Evolutionary conservation across 2,329 filamentous ascomycete species (phyloP).

Genomic region (Bipolaris cookei): DNA sequence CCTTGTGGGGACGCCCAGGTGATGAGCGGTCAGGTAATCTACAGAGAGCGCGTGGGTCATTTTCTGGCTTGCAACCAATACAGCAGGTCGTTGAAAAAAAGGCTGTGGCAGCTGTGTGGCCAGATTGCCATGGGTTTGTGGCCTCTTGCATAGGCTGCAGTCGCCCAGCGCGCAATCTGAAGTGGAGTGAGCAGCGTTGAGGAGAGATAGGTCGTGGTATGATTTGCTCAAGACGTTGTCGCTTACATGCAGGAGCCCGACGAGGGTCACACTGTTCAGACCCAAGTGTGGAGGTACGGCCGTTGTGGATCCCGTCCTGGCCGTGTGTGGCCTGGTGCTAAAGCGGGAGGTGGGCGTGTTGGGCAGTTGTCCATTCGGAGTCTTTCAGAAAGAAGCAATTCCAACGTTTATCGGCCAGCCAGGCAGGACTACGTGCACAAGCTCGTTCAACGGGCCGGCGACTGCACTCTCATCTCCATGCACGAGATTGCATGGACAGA

Average conservation of each 20-base stretch:
- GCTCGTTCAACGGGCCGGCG: conserved; percentile 35
- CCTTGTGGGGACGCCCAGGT: conserved; percentile 3
- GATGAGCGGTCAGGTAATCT: conserved; percentile 5
- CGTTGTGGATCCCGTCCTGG: conserved; percentile 28
- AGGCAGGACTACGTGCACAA: conserved; percentile 13
- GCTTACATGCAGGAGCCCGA: conserved; percentile 32
- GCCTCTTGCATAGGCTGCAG: background rate
- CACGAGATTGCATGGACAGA: conserved; percentile 17
- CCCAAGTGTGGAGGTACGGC: conserved; percentile 38
- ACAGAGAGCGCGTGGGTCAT: conserved; percentile 5
- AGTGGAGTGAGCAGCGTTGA: conserved; percentile 3
- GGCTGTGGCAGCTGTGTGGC: background rate
- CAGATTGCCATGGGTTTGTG: background rate
- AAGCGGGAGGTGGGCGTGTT: conserved; percentile 12
- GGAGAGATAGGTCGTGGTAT: conserved; percentile 17
- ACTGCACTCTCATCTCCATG: conserved; percentile 13
- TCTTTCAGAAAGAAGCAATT: conserved; percentile 20
- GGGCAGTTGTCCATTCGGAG: conserved; percentile 26
- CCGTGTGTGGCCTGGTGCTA: conserved; percentile 28
- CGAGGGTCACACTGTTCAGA: conserved; percentile 12
- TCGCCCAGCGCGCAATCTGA: conserved; percentile 8
- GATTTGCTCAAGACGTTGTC: conserved; percentile 17
- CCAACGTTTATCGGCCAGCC: conserved; percentile 15
- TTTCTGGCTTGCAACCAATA: conserved; percentile 1
- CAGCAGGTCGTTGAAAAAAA: background rate